A percentile compares a stretch with the other conserved stretches of the same genome.
Conservation (phyloP, 305 asterid genomes). For the Solanum hybrid region DNA sequence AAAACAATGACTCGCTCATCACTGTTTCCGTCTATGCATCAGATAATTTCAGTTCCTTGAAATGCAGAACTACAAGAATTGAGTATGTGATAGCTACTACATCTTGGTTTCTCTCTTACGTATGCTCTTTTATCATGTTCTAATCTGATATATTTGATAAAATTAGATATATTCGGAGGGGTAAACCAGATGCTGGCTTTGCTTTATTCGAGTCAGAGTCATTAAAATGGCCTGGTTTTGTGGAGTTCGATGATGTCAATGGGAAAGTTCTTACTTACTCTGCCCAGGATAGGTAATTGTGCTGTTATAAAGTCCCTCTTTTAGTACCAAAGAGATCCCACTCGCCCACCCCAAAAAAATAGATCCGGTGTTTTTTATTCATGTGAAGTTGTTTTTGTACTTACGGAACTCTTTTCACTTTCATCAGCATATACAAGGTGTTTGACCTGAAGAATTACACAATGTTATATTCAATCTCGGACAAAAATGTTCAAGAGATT, state of each 20-base stretch:
- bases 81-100: conserved; percentile 45
- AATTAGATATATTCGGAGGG: conserved; percentile 72
- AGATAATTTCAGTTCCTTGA: conserved; percentile 81
- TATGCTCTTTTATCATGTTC: neutral
- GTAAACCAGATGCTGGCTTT: conserved; percentile 96
- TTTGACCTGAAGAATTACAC: conserved; percentile 96
- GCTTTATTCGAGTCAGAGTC: conserved; percentile 93
- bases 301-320: neutral
- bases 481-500: conserved; percentile 85
- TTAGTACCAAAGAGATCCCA: neutral
- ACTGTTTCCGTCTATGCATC: conserved; percentile 97
- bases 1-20: conserved; percentile 93
- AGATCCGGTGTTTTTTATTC: neutral
- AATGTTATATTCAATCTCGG: conserved; percentile 91
- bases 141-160: neutral
- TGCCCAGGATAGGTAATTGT: conserved; percentile 71
- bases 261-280: conserved; percentile 96
- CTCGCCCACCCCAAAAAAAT: neutral
- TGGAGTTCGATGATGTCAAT: conserved; percentile 94
- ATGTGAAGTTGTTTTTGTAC: conserved; percentile 6
- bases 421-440: conserved; percentile 83
- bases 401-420: conserved; percentile 7
- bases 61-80: conserved; percentile 93
- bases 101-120: neutral
- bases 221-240: conserved; percentile 98